A percentile compares a stretch with the other conserved stretches of the same genome.
Conservation (phyloP, 2,329 filamentous ascomycete genomes). For the Simplicillium sp. region DNA sequence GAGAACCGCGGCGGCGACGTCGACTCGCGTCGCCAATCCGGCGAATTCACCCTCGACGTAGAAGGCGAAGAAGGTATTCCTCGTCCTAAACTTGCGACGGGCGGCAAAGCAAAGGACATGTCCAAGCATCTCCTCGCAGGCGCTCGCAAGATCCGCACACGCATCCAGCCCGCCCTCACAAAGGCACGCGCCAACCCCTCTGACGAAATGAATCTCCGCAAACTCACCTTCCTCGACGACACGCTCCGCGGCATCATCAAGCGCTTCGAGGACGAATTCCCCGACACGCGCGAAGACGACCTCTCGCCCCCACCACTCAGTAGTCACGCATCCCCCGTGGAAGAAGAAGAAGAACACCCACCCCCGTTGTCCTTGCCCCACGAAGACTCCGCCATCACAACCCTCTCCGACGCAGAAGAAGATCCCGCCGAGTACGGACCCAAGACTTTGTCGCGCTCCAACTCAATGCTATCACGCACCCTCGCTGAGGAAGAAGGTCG, state of each 20-base stretch:
- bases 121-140: slow-evolving; percentile 81
- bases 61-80: slow-evolving; percentile 39
- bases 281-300: slow-evolving; percentile 57
- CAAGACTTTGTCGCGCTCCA: slow-evolving; percentile 36
- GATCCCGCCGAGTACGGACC: slow-evolving; percentile 32
- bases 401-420: slow-evolving; percentile 38
- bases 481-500: slow-evolving; percentile 49
- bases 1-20: slow-evolving; percentile 59
- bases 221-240: slow-evolving; percentile 76
- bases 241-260: slow-evolving; percentile 88
- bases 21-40: slow-evolving; percentile 45
- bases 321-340: slow-evolving; percentile 1
- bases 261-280: slow-evolving; percentile 93
- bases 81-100: slow-evolving; percentile 26
- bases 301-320: slow-evolving; percentile 3
- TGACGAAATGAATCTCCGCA: slow-evolving; percentile 71
- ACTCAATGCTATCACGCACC: slow-evolving; percentile 43
- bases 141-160: slow-evolving; percentile 76
- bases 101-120: slow-evolving; percentile 75
- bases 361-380: slow-evolving; percentile 10
- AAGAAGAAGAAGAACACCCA: not conserved
- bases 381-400: slow-evolving; percentile 22
- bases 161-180: slow-evolving; percentile 74
- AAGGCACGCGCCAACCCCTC: slow-evolving; percentile 59
- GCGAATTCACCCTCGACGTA: slow-evolving; percentile 42